A percentile compares a stretch with the other conserved stretches of the same genome.
Conservation (phyloP, 371 early-diverging fungal genomes). For the Mucor ambiguus region DNA sequence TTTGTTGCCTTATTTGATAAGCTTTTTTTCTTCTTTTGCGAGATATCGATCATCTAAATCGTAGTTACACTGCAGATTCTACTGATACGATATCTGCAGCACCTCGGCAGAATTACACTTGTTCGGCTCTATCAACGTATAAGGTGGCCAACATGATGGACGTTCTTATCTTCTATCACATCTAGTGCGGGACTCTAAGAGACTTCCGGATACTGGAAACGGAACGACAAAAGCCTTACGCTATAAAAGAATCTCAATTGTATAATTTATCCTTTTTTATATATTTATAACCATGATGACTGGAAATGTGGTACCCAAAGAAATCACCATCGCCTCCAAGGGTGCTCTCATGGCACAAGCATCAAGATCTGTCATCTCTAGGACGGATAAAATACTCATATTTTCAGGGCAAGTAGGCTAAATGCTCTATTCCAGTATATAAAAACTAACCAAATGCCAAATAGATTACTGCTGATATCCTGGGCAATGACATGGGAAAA, state of each 20-base stretch:
- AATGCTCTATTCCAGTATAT: too few species aligned
- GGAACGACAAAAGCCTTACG: neutral
- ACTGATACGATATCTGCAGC: neutral
- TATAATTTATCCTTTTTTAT: conserved; percentile 1
- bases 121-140: neutral
- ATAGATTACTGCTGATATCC: conserved; percentile 26
- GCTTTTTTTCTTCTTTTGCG: neutral
- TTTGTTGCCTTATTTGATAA: neutral
- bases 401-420: conserved; percentile 4
- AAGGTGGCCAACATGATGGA: too few species aligned
- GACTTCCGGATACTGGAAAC: neutral
- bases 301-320: neutral
- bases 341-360: conserved; percentile 6
- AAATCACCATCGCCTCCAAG: neutral
- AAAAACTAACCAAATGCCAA: neutral
- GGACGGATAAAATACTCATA: neutral
- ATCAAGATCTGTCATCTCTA: conserved; percentile 3
- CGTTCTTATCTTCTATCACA: neutral
- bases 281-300: neutral
- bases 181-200: neutral
- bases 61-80: neutral
- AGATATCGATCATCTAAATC: neutral
- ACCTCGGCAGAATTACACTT: neutral
- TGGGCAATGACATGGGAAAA: conserved; percentile 40
- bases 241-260: neutral